A percentile compares a stretch with the other conserved stretches of the same genome.
Conservation (phyloP, 495 filamentous ascomycete species). For the Talaromyces proteolyticus region DNA sequence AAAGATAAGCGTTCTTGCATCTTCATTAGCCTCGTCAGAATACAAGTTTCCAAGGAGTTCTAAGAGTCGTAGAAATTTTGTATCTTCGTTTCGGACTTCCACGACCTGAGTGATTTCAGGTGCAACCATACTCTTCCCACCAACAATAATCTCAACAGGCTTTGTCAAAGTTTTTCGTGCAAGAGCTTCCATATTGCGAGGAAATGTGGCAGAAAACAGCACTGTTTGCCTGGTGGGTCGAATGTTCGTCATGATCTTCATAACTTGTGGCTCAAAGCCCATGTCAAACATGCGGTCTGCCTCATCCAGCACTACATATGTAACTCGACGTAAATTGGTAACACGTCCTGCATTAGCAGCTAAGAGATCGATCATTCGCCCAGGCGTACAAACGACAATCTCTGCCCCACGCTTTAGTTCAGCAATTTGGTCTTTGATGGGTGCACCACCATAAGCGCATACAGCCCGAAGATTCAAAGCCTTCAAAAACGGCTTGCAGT, state of each 20-base stretch:
- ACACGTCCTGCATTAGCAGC: constrained; percentile 89
- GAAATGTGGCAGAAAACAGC: constrained; percentile 94
- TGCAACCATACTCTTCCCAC: constrained; percentile 85
- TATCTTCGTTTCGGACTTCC: constrained; percentile 75
- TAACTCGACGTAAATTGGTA: constrained; percentile 82
- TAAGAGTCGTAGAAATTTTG: constrained; percentile 79
- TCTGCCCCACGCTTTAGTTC: constrained; percentile 93
- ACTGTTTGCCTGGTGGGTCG: constrained; percentile 90
- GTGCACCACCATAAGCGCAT: constrained; percentile 92
- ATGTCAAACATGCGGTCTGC: constrained; percentile 99
- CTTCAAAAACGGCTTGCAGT: constrained; percentile 90
- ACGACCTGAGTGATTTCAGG: constrained; percentile 94
- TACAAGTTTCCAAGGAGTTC: constrained; percentile 86
- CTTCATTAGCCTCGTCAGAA: constrained; percentile 68
- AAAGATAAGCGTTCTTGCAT: constrained; percentile 85
- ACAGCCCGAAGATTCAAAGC: constrained; percentile 83
- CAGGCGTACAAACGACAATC: constrained; percentile 91
- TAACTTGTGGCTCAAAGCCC: constrained; percentile 97
- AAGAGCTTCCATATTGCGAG: constrained; percentile 85
- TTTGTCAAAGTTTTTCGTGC: constrained; percentile 82
- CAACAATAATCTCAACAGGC: constrained; percentile 87
- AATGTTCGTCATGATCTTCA: constrained; percentile 90
- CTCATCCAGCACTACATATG: constrained; percentile 92
- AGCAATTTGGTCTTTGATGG: constrained; percentile 97
- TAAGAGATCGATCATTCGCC: constrained; percentile 94